Evolutionary conservation across 2,329 filamentous ascomycete species (phyloP).

Genomic region (Cyclaneusma minus): DNA sequence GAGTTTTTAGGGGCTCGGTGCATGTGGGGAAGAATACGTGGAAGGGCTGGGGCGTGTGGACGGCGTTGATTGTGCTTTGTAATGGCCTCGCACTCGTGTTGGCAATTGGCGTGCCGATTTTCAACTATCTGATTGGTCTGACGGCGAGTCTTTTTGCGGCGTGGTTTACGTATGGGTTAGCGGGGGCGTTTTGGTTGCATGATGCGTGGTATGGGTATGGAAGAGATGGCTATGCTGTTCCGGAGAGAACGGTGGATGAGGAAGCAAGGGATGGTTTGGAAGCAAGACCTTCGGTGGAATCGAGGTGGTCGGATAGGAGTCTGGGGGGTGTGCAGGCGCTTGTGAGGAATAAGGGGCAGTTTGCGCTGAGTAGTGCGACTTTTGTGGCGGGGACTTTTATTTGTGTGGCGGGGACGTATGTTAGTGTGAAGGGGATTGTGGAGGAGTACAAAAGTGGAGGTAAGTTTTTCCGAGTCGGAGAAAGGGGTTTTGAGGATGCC

Average conservation of each 20-base stretch:
- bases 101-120: slow-evolving; percentile 51
- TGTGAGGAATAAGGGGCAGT: slow-evolving; percentile 1
- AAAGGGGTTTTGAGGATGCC: slow-evolving; percentile 1
- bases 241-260: neutral
- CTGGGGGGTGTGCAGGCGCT: slow-evolving; percentile 2
- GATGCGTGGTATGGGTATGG: slow-evolving; percentile 3
- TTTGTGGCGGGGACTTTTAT: slow-evolving; percentile 6
- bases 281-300: too few relatives aligned
- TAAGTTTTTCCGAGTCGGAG: slow-evolving; percentile 1
- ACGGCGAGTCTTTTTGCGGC: slow-evolving; percentile 47
- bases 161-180: slow-evolving; percentile 45
- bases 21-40: slow-evolving; percentile 45
- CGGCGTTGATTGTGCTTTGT: slow-evolving; percentile 26
- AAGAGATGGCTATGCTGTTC: neutral
- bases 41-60: slow-evolving; percentile 39
- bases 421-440: slow-evolving; percentile 4
- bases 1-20: slow-evolving; percentile 43
- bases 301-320: too few relatives aligned
- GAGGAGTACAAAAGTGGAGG: slow-evolving; percentile 5
- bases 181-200: slow-evolving; percentile 30
- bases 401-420: slow-evolving; percentile 6
- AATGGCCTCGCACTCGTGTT: slow-evolving; percentile 43
- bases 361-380: slow-evolving; percentile 4
- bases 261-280: too few relatives aligned
- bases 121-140: slow-evolving; percentile 47